phyloP scores from a whole-genome alignment of 495 filamentous ascomycete genomes.

The Penicillium argentinense region DNA sequence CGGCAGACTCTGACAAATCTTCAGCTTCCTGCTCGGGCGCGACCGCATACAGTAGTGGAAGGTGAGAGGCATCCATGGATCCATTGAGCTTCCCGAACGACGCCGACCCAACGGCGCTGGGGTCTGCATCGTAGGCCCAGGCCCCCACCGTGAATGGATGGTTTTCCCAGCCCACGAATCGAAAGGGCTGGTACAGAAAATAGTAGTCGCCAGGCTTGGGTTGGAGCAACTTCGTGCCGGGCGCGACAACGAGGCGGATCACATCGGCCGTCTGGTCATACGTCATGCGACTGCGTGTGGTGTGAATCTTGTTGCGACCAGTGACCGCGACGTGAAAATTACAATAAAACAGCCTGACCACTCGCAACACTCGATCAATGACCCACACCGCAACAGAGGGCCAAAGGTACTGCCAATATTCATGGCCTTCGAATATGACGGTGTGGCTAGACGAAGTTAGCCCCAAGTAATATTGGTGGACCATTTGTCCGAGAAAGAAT shows the following conservation, averaged over 20 bases:
- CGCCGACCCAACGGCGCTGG: background rate
- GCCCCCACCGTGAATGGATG: slow-evolving; percentile 60
- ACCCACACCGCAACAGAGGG: slow-evolving; percentile 51
- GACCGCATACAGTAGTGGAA: slow-evolving; percentile 34
- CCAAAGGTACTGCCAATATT: slow-evolving; percentile 56
- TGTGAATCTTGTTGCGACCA: slow-evolving; percentile 17
- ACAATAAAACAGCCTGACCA: slow-evolving; percentile 48
- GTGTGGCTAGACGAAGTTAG: slow-evolving; percentile 41
- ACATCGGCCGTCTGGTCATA: slow-evolving; percentile 52
- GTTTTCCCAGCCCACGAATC: slow-evolving; percentile 54
- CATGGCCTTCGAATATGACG: slow-evolving; percentile 43
- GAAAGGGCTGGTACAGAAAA: slow-evolving; percentile 54
- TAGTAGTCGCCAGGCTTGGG: slow-evolving; percentile 55
- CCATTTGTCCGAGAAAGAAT: no score
- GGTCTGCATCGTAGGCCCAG: slow-evolving; percentile 32
- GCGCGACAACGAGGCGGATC: slow-evolving; percentile 47
- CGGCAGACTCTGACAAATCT: background rate
- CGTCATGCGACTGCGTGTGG: slow-evolving; percentile 33
- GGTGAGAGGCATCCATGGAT: slow-evolving; percentile 22
- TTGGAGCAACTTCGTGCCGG: slow-evolving; percentile 27
- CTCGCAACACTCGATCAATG: slow-evolving; percentile 48
- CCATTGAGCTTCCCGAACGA: slow-evolving; percentile 4
- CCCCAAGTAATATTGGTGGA: background rate
- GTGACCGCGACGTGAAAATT: slow-evolving; percentile 37
- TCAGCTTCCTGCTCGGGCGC: slow-evolving; percentile 1